Base-by-base conservation (phyloP, 2,329 filamentous ascomycete genomes). In the Fusarium austroafricanum region DNA sequence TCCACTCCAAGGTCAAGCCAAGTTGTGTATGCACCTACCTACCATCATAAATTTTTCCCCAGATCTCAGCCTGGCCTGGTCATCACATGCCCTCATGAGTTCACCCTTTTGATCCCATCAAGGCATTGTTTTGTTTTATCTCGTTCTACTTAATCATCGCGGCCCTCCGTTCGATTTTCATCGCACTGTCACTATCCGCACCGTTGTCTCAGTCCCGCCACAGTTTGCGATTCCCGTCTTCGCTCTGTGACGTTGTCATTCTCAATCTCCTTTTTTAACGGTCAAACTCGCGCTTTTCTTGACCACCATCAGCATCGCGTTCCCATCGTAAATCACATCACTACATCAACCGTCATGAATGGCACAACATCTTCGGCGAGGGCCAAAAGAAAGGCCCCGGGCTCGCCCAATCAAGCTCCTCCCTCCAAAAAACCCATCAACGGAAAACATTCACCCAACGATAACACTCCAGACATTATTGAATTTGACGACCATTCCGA, bases 371-470 rank as follows among this genome's bases (percentile, higher is more conserved):
- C 77, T 35, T 78, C 79, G 38, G 75, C 79, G 64, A 81, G 83
- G 75, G 78, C 79, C 62, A 87, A 87, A 80, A 83, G 85, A 74
- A 87, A 87, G 75, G 83, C 82, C 29, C 79, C 82, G 35, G 79
- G 80, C 62, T 77, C 81, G 39, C 75, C 81, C 42, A 80, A 81
- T 55, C 69, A 75, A 42, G 71, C 68, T 52, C 77, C 76, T 38
- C 75, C 77, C 4, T 68, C 76, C 28, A 81, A 81, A 75, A 75
- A 78, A 58, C 55, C 74, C 11, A 67, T 78, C 61, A 86, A 85
- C 68, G 83, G 83, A 70, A 84, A 82, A 72, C 75, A 80, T n/a
- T 82, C 83, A 11, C 80, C 80, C 40, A 82, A 82, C 68, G 82
- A 83, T 67, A 84, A 85, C 65, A 85, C 83, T 6, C 82, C 84